Evolutionary conservation across 2,329 filamentous ascomycete genomes (phyloP).

Genomic region (Paraphoma chrysanthemicola): DNA sequence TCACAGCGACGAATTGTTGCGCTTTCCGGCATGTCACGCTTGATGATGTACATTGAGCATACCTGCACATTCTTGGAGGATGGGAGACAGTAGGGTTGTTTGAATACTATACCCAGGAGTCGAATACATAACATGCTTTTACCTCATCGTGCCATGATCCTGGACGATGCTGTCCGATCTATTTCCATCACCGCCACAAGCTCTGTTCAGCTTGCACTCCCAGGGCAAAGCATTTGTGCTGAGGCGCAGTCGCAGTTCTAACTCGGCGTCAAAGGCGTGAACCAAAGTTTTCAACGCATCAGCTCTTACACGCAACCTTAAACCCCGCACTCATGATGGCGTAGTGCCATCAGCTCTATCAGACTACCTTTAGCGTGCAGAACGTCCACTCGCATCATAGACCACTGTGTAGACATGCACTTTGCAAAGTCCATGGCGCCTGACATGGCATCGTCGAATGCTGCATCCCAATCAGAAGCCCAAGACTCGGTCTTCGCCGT

Average conservation of each 20-base stretch:
- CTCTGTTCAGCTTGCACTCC: not conserved
- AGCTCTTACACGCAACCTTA: not conserved
- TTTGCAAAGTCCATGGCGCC: conserved; percentile 4
- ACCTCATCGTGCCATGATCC: not conserved
- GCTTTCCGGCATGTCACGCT: not conserved
- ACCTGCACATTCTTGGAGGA: not conserved
- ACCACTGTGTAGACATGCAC: not conserved
- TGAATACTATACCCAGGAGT: conserved; percentile 5
- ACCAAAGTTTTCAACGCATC: not conserved
- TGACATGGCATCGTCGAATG: not conserved
- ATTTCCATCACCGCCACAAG: not conserved
- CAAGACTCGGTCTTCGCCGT: conserved; percentile 19
- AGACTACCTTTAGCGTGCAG: not conserved
- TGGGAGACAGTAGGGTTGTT: not conserved
- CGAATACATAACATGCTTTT: conserved; percentile 1
- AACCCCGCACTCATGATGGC: not conserved
- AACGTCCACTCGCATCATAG: not conserved
- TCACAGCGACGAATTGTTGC: too few species aligned
- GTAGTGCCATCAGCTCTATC: not conserved
- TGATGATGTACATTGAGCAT: not conserved
- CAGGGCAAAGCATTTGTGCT: not conserved
- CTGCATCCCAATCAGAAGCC: conserved; percentile 8
- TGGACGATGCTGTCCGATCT: not conserved
- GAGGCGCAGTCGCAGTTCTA: not conserved
- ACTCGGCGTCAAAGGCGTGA: not conserved